Base-by-base conservation (phyloP, 768 basidiomycete species). In the Termitomyces sp. region DNA sequence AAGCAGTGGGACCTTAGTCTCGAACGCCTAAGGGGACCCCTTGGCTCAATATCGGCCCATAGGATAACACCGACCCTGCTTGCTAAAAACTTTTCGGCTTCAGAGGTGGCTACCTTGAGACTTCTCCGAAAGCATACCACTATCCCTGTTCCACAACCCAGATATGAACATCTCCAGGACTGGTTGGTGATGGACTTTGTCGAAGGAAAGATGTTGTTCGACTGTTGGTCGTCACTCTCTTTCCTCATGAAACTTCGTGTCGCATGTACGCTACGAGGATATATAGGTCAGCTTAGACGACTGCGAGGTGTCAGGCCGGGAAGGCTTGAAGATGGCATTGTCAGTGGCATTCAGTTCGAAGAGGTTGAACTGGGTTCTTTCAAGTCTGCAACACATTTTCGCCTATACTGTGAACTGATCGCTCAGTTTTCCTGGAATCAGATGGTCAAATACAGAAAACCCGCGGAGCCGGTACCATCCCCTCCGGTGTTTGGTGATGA, bases 241-340 rank as follows among this genome's bases (percentile, higher is more conserved):
- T 22, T 54, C 10, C 64, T 60, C 37, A 60, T 54, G 46, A 64
- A 66, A 53, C 59, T 70, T 33, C 58, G 61, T 29, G 57, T 71
- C 22, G 67, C 66, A 0, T 69, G 65, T 50, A 69, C 68, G 7
- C 48, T 73, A 7, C 65, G 70, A 4, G 41, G 64, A 15, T 71
- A 71, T 50, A 44, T 71, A 10, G 50, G 55, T 22, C 68, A 69
- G 55, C 65, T 73, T 18, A 66, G 66, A 12, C 29, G 36, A n/a
- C 4, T 65, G 12, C 44, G 10, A 16, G 44, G 51, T n/a, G 28
- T 54, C 12, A 5, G 42, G 12, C 54, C 56, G 8, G 58, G 59
- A 39, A 48, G 41, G 18, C 48, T 57, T 7, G 52, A 5, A 2
- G 52, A 49, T 16, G 45, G 51, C 18, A 15, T 57, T 34, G 51